Evolutionary conservation across 2,329 filamentous ascomycete species (phyloP), one percentile per base, ranked within the genome.

Genomic region (Neofusicoccum parvum): DNA sequence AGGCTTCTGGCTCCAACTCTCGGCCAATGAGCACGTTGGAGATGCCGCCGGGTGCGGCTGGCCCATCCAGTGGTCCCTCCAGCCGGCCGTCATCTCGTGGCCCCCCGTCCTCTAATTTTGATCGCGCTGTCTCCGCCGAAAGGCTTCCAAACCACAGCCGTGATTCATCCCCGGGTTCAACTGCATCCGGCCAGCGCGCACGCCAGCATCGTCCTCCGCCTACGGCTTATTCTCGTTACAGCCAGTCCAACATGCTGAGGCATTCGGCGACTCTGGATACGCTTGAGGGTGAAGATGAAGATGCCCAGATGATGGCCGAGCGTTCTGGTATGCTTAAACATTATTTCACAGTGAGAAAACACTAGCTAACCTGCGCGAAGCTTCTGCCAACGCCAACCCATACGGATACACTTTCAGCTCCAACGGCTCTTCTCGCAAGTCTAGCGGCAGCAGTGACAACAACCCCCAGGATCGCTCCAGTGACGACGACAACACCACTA

Each of bases 61-160:
- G 69, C 41, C 75, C 66, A 14, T 70, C 76, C 14, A 77, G 75
- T 17, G 53, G 69, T 39, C 74, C 67, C 27, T 70, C 76, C n/a
- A 78, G 76, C 65, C 75, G 72, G 46, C 69, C 71, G 50, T 77
- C 75, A 58, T 76, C 75, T 17, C 70, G 70, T 39, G 72, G 64
- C 11, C 54, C 73, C 12, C 72, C 74, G 11, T 79, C 73, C 66
- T 76, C 74, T n/a, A 65, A 60, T 17, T 79, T 77, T 58, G 77
- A 80, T 69, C 73, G 74, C 49, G 74, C 76, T 15, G 74, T 76
- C 32, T 75, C 74, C 41, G 76, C 76, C n/a, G 78, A 79, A 68
- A 72, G 71, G 17, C 49, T 76, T 32, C 67, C 71, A 5, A 72
- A 66, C 51, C 71, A 73, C 41, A 77, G 75, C 3, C 72, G 74